Conservation (phyloP, 306 rosid species). For the Arachis stenosperma region DNA sequence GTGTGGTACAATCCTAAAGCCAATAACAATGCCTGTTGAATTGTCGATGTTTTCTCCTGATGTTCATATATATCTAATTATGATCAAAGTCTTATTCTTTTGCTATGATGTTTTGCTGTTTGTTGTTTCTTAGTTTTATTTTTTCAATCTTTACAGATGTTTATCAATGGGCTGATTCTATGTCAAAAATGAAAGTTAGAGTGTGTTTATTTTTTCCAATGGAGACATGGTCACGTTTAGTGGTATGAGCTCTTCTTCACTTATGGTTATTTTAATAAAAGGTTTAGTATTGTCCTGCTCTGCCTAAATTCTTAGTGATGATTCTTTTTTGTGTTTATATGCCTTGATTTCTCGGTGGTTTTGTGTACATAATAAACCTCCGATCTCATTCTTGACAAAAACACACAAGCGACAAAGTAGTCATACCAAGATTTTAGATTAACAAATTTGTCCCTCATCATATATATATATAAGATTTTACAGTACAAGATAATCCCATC, state of each 20-base stretch:
- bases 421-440: too few species aligned
- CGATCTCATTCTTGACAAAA: too few species aligned
- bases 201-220: conserved; percentile 83
- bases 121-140: neutral
- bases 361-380: too few species aligned
- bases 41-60: conserved; percentile 8
- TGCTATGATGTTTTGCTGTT: conserved; percentile 10
- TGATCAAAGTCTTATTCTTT: conserved; percentile 22
- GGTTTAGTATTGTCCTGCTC: neutral
- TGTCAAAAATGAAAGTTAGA: conserved; percentile 78
- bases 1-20: neutral
- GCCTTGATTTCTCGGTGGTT: neutral
- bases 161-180: conserved; percentile 81
- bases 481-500: too few species aligned
- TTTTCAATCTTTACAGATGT: conserved; percentile 63
- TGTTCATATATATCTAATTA: conserved; percentile 11
- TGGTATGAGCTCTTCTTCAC: conserved; percentile 48
- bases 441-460: too few species aligned
- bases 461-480: too few species aligned
- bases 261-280: conserved; percentile 15
- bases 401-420: too few species aligned
- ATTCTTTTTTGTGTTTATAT: neutral
- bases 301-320: conserved; percentile 4
- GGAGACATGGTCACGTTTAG: conserved; percentile 74
- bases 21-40: conserved; percentile 10